Evolutionary conservation across 305 asterid genomes (phyloP).

Genomic region (Ajuga reptans): DNA sequence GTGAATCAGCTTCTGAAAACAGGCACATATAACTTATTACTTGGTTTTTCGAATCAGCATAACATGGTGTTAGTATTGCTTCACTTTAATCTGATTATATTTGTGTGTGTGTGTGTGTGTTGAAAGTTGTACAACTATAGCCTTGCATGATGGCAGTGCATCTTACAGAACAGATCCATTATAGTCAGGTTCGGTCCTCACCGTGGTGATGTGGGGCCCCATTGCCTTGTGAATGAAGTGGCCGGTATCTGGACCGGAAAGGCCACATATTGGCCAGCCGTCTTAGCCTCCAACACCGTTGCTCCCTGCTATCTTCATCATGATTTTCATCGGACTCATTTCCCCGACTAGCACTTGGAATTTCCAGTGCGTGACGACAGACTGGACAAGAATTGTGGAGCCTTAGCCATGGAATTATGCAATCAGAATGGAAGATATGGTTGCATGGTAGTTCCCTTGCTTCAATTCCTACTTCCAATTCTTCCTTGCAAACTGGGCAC

Average conservation of each 20-base stretch:
- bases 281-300: conserved; percentile 51
- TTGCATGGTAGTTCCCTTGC: conserved; percentile 79
- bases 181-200: conserved; percentile 31
- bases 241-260: conserved; percentile 51
- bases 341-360: conserved; percentile 8
- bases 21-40: conserved; percentile 23
- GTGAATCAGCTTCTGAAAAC: conserved; percentile 34
- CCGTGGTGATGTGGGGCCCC: conserved; percentile 25
- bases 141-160: conserved; percentile 11
- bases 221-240: conserved; percentile 21
- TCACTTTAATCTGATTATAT: background rate
- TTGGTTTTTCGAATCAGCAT: background rate
- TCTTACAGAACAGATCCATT: background rate
- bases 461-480: conserved; percentile 51
- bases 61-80: background rate
- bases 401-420: conserved; percentile 91
- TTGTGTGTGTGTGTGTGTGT: background rate
- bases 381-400: conserved; percentile 94
- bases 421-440: conserved; percentile 73
- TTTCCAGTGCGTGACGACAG: conserved; percentile 50
- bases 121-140: conserved; percentile 1
- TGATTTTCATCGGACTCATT: conserved; percentile 21
- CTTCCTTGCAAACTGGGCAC: conserved; percentile 91
- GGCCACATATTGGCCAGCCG: conserved; percentile 55
- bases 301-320: conserved; percentile 23